phyloP scores from a whole-genome alignment of 306 rosid species.

The Cajanus cajan region DNA sequence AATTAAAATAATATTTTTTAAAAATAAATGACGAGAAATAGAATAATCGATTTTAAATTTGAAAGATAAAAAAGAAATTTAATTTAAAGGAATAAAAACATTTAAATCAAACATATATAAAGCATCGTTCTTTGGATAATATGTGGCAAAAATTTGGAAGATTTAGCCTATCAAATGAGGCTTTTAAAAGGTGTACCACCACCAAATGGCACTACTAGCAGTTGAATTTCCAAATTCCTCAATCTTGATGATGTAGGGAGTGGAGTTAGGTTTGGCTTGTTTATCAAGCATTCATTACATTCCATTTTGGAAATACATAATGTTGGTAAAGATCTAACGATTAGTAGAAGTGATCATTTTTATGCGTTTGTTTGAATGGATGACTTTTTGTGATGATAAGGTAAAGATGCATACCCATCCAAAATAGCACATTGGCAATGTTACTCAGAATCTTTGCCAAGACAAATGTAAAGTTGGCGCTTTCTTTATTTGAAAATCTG shows the following conservation, averaged over 20 bases:
- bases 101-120: no score
- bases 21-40: no score
- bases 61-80: no score
- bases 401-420: background rate
- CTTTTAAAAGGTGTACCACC: background rate
- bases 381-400: background rate
- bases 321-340: background rate
- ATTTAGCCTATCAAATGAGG: background rate
- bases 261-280: background rate
- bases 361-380: background rate
- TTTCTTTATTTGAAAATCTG: background rate
- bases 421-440: background rate
- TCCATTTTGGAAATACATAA: background rate
- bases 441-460: background rate
- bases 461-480: background rate
- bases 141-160: no score
- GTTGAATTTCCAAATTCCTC: background rate
- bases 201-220: background rate
- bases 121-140: no score
- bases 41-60: no score
- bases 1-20: no score
- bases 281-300: background rate
- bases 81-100: no score
- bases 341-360: background rate
- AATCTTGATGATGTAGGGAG: background rate